Conservation (phyloP, 345 rosid species). For the Orychophragmus violaceus region DNA sequence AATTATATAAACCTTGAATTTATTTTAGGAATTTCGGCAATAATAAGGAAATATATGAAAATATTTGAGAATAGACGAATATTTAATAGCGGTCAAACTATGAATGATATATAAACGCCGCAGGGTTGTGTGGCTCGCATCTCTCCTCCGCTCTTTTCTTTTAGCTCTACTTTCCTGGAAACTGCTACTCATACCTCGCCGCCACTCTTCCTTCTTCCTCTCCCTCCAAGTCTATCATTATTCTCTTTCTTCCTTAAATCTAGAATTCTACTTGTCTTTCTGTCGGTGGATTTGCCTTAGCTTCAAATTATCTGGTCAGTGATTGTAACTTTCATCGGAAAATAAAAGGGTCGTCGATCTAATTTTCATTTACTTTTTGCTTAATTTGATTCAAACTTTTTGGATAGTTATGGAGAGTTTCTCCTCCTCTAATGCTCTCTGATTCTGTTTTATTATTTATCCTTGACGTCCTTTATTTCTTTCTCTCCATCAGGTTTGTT, state of each 20-base stretch:
- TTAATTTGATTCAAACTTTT: background rate
- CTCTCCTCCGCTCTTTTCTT: too few species aligned
- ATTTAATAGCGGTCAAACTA: background rate
- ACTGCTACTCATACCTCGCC: background rate
- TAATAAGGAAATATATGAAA: background rate
- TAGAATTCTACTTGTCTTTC: background rate
- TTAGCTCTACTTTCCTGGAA: constrained; percentile 13
- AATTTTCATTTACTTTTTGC: background rate
- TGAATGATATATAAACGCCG: background rate
- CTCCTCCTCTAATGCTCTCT: too few species aligned
- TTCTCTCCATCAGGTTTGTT: background rate
- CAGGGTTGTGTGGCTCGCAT: constrained; percentile 16
- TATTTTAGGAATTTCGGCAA: background rate
- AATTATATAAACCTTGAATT: background rate
- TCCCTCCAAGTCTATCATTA: background rate
- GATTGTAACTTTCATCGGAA: background rate
- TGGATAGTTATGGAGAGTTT: background rate
- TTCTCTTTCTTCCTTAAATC: constrained; percentile 1
- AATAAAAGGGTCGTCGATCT: too few species aligned
- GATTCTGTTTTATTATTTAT: background rate
- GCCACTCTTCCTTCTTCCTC: background rate
- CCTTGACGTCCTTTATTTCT: background rate
- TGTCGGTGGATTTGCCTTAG: constrained; percentile 27
- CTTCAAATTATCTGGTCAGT: background rate
- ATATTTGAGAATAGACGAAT: background rate